Evolutionary conservation across 2,329 filamentous ascomycete species (phyloP), one percentile per base, ranked within the genome.

Genomic region (Fusarium sp.): DNA sequence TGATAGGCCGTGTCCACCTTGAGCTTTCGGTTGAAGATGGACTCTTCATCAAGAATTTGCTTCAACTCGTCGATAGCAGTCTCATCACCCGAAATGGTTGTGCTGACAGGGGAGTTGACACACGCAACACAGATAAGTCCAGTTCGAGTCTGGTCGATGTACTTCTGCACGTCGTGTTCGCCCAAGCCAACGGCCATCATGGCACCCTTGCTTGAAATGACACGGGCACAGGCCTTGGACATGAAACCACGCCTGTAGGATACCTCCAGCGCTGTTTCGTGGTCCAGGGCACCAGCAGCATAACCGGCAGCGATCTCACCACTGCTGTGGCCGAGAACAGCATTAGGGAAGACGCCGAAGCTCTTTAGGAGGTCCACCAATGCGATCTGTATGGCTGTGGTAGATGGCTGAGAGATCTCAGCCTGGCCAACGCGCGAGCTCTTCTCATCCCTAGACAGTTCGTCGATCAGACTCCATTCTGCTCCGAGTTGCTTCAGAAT

Each of bases 121-220:
- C 83, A 85, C 2, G 82, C 85, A 57, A 85, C 77, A 5, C 64
- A 69, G 6, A 80, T 75, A 13, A 64, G 6, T 3, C 67, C 70
- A 6, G 45, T 67, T 45, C 3, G 76, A 62, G 11, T 69, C 69
- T 8, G 62, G 10, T 64, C 59, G 4, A 84, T 60, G 37, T 80
- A 80, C 9, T 64, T 66, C 24, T 72, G 45, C 9, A 82, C 76
- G 7, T 83, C 80, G 4, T 75, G 70, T 24, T 74, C 67, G 1
- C 82, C 80, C 0, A 85, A 75, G 0, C 83, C 83, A 5, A 85
- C 79, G 3, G 83, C 83, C 29, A 83, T 80, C 85, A 86, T 86
- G 13, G 77, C 78, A 2, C 81, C 82, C 59, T 24, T 64, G n/a
- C 34, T 72, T 1, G 69, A 66, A 7, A 71, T 66, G 20, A 69